These are phyloP conservation scores for Rhodotorula taiwanensis DNA, from an alignment of 768 basidiomycete species.

Conservation along the genomic window DNA sequence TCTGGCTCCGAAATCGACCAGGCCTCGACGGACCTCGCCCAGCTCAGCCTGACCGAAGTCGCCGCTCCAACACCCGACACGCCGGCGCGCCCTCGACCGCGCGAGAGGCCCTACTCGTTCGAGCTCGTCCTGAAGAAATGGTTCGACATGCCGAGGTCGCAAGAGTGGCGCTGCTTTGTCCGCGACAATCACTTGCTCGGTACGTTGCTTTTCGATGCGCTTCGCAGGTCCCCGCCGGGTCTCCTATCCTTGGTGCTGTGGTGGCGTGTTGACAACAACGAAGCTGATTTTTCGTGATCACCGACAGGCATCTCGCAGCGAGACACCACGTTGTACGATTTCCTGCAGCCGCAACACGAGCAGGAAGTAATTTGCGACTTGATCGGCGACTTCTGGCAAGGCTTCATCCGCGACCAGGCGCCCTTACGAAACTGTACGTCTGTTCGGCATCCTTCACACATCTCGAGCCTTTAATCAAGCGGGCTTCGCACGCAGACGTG, in stretches of 20 bases:
- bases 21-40: conserved; percentile 28
- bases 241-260: too few relatives aligned
- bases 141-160: conserved; percentile 73
- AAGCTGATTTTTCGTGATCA: background rate
- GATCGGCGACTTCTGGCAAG: conserved; percentile 61
- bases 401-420: conserved; percentile 60
- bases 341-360: conserved; percentile 60
- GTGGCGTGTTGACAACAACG: too few relatives aligned
- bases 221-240: too few relatives aligned
- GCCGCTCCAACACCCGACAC: background rate
- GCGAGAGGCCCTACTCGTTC: conserved; percentile 44
- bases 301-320: conserved; percentile 73
- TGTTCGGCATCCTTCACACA: background rate
- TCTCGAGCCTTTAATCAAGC: background rate
- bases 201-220: conserved; percentile 43
- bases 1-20: too few relatives aligned
- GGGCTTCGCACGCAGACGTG: conserved; percentile 52
- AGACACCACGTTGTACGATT: conserved; percentile 82
- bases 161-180: conserved; percentile 89
- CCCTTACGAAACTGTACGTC: conserved; percentile 60
- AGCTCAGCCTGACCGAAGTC: conserved; percentile 7
- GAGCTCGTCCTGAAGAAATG: conserved; percentile 87
- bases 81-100: background rate
- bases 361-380: conserved; percentile 53
- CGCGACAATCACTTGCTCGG: conserved; percentile 64